Evolutionary conservation across 352 stramenopile species (phyloP).

Genomic region (Phytophthora palmivora): DNA sequence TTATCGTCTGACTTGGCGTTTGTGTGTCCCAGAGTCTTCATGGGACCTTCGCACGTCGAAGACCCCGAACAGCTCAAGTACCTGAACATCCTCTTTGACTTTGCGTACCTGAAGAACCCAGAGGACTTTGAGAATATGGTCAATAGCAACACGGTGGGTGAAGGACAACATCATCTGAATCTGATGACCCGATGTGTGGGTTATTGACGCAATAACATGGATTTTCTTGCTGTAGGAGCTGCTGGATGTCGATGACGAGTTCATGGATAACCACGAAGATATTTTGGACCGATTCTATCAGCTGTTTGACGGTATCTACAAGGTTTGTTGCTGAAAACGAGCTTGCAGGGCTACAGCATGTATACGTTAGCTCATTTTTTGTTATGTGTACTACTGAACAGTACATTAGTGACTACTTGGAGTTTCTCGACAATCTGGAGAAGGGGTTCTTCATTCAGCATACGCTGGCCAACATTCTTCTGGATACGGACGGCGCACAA

Average conservation of each 20-base stretch:
- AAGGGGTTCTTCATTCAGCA: constrained; percentile 96
- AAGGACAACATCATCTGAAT: background rate
- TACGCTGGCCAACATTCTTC: constrained; percentile 93
- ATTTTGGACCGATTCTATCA: constrained; percentile 91
- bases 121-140: constrained; percentile 95
- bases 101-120: constrained; percentile 94
- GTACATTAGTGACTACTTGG: constrained; percentile 93
- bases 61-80: constrained; percentile 92
- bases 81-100: constrained; percentile 95
- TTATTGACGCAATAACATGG: constrained; percentile 29
- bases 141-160: constrained; percentile 87
- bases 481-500: constrained; percentile 94
- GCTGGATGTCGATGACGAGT: constrained; percentile 92
- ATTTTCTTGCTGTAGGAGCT: constrained; percentile 56
- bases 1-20: constrained; percentile 13
- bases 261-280: constrained; percentile 90
- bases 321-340: constrained; percentile 38
- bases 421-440: constrained; percentile 93
- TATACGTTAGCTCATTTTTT: constrained; percentile 6
- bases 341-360: background rate
- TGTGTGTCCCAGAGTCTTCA: constrained; percentile 69
- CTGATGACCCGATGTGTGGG: background rate
- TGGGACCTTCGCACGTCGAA: constrained; percentile 87
- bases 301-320: constrained; percentile 91
- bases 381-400: constrained; percentile 26